A percentile compares a stretch with the other conserved stretches of the same genome.
Conservation (phyloP, 768 basidiomycete genomes). For the Porpolomopsis calyptriformis region DNA sequence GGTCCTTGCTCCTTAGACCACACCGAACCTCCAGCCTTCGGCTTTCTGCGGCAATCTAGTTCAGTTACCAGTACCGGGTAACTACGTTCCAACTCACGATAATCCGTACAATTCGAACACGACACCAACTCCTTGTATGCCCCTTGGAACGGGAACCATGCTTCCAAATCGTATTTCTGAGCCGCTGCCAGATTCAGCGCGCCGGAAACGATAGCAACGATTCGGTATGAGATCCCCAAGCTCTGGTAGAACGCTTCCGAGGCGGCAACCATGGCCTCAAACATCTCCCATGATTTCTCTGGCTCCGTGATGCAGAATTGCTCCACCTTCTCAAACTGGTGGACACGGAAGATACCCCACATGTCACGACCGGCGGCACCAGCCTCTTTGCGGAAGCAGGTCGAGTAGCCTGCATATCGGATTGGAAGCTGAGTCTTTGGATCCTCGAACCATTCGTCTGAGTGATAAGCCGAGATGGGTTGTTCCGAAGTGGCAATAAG, state of each 20-base stretch:
- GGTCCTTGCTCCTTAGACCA: constrained; percentile 84
- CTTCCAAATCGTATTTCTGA: constrained; percentile 96
- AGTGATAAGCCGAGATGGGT: constrained; percentile 91
- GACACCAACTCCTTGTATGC: constrained; percentile 96
- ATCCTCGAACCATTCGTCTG: constrained; percentile 96
- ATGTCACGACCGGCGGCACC: constrained; percentile 95
- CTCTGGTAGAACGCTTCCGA: constrained; percentile 96
- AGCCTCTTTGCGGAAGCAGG: constrained; percentile 98
- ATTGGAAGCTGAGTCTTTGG: constrained; percentile 89
- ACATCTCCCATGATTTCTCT: constrained; percentile 88
- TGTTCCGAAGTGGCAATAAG: constrained; percentile 99
- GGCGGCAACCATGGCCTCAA: constrained; percentile 81
- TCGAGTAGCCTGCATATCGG: constrained; percentile 79
- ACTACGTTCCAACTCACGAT: constrained; percentile 54
- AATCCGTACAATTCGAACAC: constrained; percentile 98
- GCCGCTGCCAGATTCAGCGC: constrained; percentile 94
- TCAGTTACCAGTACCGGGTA: background rate
- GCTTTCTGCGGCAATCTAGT: constrained; percentile 50
- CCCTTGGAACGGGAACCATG: constrained; percentile 98
- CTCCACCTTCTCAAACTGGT: constrained; percentile 99
- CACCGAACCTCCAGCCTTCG: constrained; percentile 88
- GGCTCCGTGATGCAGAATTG: constrained; percentile 95
- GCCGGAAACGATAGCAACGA: constrained; percentile 92
- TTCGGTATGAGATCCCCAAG: constrained; percentile 82
- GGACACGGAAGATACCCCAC: constrained; percentile 99